phyloP scores from a whole-genome alignment of 75 land plant species.

The Pinus albicaulis region DNA sequence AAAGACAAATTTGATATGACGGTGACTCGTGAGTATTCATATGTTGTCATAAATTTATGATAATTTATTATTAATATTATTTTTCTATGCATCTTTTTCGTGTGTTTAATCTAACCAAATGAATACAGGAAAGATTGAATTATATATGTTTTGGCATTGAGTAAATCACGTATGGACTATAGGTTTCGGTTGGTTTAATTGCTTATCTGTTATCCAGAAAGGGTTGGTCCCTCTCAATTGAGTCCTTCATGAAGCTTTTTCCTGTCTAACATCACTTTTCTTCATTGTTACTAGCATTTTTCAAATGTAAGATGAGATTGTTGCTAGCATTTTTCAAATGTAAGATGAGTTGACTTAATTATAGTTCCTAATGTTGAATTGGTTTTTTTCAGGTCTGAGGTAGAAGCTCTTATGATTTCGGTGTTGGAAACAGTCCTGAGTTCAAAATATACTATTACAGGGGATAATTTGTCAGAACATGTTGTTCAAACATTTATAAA shows the following conservation, averaged over 20 bases:
- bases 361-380: background rate
- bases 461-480: conserved; percentile 25
- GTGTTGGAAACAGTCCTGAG: conserved; percentile 53
- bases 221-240: background rate
- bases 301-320: no score
- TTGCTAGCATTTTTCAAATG: background rate
- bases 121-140: background rate
- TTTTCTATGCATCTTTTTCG: background rate
- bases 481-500: conserved; percentile 44
- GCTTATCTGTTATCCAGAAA: background rate
- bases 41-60: background rate
- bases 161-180: background rate
- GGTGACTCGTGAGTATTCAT: background rate
- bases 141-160: background rate
- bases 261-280: background rate
- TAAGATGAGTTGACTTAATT: background rate
- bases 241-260: background rate
- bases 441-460: conserved; percentile 25
- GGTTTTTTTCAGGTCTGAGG: conserved; percentile 53
- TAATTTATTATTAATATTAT: no score
- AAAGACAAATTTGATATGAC: background rate
- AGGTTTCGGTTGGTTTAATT: background rate
- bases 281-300: background rate
- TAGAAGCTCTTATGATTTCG: conserved; percentile 63
- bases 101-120: background rate